phyloP scores from a whole-genome alignment of 257 asterid species.

The Petrea volubilis region DNA sequence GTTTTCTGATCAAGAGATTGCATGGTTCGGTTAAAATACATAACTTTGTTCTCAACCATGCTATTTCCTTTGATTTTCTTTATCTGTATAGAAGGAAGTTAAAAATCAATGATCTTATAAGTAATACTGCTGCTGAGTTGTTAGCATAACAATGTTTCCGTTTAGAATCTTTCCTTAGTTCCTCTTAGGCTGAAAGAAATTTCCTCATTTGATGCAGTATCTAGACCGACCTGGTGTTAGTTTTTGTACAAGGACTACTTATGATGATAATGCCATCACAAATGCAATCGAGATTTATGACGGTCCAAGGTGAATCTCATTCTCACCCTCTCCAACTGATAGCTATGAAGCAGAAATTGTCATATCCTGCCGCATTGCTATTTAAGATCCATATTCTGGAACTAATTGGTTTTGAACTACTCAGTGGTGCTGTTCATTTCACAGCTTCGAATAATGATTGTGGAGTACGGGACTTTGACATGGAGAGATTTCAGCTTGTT shows the following conservation, averaged over 20 bases:
- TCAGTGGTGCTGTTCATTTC: conserved; percentile 49
- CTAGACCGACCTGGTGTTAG: conserved; percentile 65
- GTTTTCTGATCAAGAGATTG: not conserved
- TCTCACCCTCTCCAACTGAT: conserved; percentile 2
- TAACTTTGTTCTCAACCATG: too few relatives aligned
- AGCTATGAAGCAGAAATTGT: conserved; percentile 7
- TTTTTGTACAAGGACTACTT: conserved; percentile 67
- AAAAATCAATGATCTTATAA: too few relatives aligned
- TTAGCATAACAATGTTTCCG: not conserved
- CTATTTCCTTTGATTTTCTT: not conserved
- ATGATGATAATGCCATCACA: conserved; percentile 61
- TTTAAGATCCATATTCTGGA: too few relatives aligned
- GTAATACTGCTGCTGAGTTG: too few relatives aligned
- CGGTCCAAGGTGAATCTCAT: conserved; percentile 38
- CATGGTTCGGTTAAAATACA: not conserved
- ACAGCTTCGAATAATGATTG: conserved; percentile 48
- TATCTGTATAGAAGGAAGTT: not conserved
- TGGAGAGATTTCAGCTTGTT: conserved; percentile 56
- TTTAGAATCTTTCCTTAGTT: not conserved
- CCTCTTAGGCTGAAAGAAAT: conserved; percentile 16
- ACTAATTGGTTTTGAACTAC: conserved; percentile 22
- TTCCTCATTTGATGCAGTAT: conserved; percentile 42
- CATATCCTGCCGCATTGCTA: not conserved
- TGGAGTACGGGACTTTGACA: conserved; percentile 51
- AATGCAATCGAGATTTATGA: conserved; percentile 52